phyloP scores from a whole-genome alignment of 768 basidiomycete species.

The Panaeolus papilionaceus region DNA sequence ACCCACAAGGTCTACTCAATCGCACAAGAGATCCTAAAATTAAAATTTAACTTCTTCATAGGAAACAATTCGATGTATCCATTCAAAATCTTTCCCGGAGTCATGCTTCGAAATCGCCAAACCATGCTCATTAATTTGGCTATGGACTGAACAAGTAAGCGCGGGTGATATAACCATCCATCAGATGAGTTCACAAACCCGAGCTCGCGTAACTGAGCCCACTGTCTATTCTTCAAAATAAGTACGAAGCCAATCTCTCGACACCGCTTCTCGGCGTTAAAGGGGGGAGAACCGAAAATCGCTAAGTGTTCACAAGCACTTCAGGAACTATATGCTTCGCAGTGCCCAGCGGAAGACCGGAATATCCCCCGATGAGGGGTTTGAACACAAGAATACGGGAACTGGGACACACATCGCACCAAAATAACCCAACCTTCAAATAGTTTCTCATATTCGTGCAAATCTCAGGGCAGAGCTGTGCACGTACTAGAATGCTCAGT shows the following conservation, averaged over 20 bases:
- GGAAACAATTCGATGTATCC: background rate
- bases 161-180: background rate
- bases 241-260: background rate
- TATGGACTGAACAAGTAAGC: background rate
- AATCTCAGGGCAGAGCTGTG: too few relatives aligned
- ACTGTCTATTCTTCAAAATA: background rate
- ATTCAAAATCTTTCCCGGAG: background rate
- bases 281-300: background rate
- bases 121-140: background rate
- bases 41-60: background rate
- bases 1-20: background rate
- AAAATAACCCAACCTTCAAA: too few relatives aligned
- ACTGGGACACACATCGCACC: too few relatives aligned
- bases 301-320: background rate
- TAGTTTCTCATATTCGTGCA: too few relatives aligned
- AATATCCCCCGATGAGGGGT: too few relatives aligned
- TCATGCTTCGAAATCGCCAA: background rate
- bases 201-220: background rate
- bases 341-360: background rate
- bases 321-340: background rate
- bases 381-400: too few relatives aligned
- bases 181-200: background rate
- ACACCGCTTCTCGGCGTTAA: conserved; percentile 8
- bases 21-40: background rate
- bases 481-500: too few relatives aligned